phyloP scores from a whole-genome alignment of 2,329 filamentous ascomycete genomes.

The Pseudogymnoascus sp. region DNA sequence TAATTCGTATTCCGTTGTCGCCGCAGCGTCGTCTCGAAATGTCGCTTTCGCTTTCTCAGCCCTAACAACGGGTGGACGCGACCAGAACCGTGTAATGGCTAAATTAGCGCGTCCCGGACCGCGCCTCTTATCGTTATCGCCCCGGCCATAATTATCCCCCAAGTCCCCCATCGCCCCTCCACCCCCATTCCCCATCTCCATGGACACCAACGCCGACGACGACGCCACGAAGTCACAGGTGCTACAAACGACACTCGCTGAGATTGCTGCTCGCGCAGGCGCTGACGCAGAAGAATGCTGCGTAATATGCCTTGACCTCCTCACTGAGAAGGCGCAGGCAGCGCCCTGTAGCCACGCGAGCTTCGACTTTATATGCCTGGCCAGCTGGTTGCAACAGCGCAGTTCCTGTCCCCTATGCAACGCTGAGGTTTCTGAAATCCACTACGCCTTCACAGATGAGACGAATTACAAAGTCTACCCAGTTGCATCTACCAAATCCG shows the following conservation, averaged over 20 bases:
- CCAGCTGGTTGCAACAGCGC: conserved; percentile 70
- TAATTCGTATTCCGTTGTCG: not conserved
- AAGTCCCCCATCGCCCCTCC: not conserved
- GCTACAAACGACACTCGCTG: conserved; percentile 36
- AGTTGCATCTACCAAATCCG: conserved; percentile 32
- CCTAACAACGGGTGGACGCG: not conserved
- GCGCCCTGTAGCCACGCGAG: conserved; percentile 70
- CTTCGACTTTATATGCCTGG: conserved; percentile 80
- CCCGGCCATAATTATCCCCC: not conserved
- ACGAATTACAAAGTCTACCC: conserved; percentile 54
- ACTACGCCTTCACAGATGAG: conserved; percentile 60
- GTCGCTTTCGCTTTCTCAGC: not conserved
- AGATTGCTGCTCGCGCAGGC: conserved; percentile 27
- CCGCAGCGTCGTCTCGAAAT: not conserved
- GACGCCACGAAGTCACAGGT: conserved; percentile 35
- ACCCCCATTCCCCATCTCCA: conserved; percentile 12
- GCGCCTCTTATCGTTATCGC: conserved; percentile 4
- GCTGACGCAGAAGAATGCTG: conserved; percentile 47
- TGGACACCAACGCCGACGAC: conserved; percentile 31
- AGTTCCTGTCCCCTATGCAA: conserved; percentile 76
- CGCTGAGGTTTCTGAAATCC: conserved; percentile 46
- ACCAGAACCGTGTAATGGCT: not conserved
- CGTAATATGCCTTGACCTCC: conserved; percentile 76
- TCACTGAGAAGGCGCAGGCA: conserved; percentile 65
- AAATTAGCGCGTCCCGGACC: conserved; percentile 1